Base-by-base conservation (phyloP, 352 stramenopile species). In the Pythium volutum region DNA sequence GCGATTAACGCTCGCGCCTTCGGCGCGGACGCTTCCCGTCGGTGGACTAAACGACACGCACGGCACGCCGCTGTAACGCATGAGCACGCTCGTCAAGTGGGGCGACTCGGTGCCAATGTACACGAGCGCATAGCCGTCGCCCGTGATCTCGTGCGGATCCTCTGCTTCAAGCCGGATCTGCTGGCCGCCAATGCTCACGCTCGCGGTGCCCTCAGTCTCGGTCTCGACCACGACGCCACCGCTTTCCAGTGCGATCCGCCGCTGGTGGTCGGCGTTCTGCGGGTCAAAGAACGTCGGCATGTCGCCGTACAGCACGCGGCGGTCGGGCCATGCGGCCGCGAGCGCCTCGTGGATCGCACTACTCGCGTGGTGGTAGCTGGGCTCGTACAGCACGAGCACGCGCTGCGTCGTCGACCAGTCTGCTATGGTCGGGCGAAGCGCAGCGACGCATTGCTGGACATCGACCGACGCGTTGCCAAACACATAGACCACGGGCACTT, bases 341-440 rank as follows among this genome's bases (percentile, higher is more conserved):
- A 96, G 61, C 15, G 57, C 60, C 26, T 62, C 20, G 59, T 83
- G 73, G 29, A 97, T 62, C 22, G 53, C 70, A 20, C 56, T 31
- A 47, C 90, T 93, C 18, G 70, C 78, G 78, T 97, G 77, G 61
- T 92, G 76, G 69, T 97, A 98, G 53, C 77, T 83, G 6, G 93
- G 84, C 60, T 98, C 88, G 62, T 97, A 98, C 12, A 98, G 73
- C 45, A 98, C 22, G 26, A 98, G 61, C 18, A 97, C 14, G n/a
- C 74, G 82, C 39, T 89, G 86, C 25, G 60, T 59, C 6, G 60
- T 58, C 8, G 76, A 63, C 42, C 83, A 70, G 27, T 39, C 39
- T 18, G 46, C 42, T 20, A 89, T 55, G 2, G 58, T 39, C 1
- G 66, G 38, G 3, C 72, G 55, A 20, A 95, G 41, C 26, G 71